A percentile compares a stretch with the other conserved stretches of the same genome.
These are phyloP conservation scores for Casaregolazyma lundiana DNA, from an alignment of 1,139 yeast species.

Conservation along the genomic window DNA sequence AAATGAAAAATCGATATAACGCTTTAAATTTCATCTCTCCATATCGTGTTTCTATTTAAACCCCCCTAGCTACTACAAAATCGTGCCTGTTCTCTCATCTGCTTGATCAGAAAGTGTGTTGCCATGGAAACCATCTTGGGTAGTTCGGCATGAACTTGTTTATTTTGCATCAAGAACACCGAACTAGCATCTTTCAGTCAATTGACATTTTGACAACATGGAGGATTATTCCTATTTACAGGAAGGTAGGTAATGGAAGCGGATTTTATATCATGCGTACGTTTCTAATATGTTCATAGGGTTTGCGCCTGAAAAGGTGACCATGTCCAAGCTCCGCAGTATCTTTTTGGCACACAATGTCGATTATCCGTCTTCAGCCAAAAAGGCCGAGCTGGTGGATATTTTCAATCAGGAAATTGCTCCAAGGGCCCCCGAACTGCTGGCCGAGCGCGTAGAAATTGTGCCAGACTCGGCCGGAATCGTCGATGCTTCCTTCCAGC, in stretches of 20 bases:
- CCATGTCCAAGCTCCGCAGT: conserved; percentile 60
- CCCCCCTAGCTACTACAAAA: too few relatives aligned
- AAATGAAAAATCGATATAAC: too few relatives aligned
- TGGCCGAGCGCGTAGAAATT: conserved; percentile 27
- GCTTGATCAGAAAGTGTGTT: too few relatives aligned
- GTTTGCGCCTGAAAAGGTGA: conserved; percentile 59
- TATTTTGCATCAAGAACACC: neutral
- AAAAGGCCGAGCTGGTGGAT: conserved; percentile 54
- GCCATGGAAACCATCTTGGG: conserved; percentile 4
- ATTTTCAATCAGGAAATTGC: conserved; percentile 48
- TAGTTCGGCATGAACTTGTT: too few relatives aligned
- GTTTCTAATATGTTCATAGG: conserved; percentile 33
- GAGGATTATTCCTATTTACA: conserved; percentile 7
- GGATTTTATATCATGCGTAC: neutral
- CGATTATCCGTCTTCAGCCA: conserved; percentile 53
- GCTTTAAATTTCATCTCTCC: too few relatives aligned
- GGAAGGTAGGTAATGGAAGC: conserved; percentile 5
- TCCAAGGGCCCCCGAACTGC: conserved; percentile 38
- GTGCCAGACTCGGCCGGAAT: conserved; percentile 30
- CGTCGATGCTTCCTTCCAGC: conserved; percentile 28
- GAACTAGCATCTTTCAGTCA: neutral
- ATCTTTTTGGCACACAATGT: conserved; percentile 57
- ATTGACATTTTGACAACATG: neutral
- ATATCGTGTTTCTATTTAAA: too few relatives aligned
- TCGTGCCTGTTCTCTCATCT: too few relatives aligned